Base-by-base conservation (phyloP, 805 yeast genomes). In the Monosporozyma unispora region DNA sequence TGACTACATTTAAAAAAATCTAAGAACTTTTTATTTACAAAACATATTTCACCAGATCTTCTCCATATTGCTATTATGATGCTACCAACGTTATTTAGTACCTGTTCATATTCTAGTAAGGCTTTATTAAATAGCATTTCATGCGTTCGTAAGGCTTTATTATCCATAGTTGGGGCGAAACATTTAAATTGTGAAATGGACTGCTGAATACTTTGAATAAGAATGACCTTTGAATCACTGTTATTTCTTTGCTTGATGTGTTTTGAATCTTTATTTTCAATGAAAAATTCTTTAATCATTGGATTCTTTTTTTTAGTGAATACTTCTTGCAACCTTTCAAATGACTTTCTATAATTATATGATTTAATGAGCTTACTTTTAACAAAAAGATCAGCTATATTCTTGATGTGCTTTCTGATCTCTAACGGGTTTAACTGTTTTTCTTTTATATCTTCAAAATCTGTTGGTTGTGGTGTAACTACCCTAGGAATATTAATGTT, bases 1-100 rank as follows among this genome's bases (percentile, higher is more conserved):
- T 76, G 70, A 10, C 78, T 73, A 63, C 81, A 79, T 1, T 87
- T 86, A 5, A 90, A 77, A 53, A 87, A 68, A 3, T 81, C 77
- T 28, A 84, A 77, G 59, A 87, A 78, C 57, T 86, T 93, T 54
- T 82, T 80, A 4, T 89, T 83, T 9, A 84, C 78, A 8, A 86
- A 86, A 10, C 85, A 89, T 40, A 87, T 81, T 61, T 87, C 95
- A 9, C 95, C 95, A 0, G 95, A 84, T 39, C 95, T 70, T 57
- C 95, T 72, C 95, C 95, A 87, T 54, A 86, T 82, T 16, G 85
- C 80, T 2, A 91, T 82, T 1, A 95, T 95, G 1, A 87, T 79
- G 10, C 89, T 83, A 18, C 84, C 80, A 14, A 54, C 57, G 50
- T 81, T 59, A 45, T 55, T 70, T 28, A 63, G 68, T 69, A 61